Base-by-base conservation (phyloP, 2,329 filamentous ascomycete genomes). In the Hypoxylon sp. region DNA sequence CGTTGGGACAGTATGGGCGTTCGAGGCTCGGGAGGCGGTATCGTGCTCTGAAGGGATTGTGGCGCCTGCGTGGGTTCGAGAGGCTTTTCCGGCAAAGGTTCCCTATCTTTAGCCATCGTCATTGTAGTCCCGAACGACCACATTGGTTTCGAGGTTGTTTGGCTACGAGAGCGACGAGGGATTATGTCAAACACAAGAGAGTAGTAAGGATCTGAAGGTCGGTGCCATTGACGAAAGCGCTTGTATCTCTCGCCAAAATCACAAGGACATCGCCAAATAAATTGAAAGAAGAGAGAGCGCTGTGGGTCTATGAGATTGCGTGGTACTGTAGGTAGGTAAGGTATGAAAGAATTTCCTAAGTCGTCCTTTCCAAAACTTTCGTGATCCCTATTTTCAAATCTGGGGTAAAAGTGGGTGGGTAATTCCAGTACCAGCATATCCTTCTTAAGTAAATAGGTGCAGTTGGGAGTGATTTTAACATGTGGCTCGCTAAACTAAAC, bases 1-100 rank as follows among this genome's bases (percentile, higher is more conserved):
- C 87, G 85, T 51, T 79, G 75, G 14, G 82, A 81, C 52, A 82
- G 71, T 53, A 80, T 64, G 46, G 74, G 64, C 57, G 74, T 48
- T 28, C 61, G 69, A 32, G 70, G 56, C 12, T 60, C 45, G 20
- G 56, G 46, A 12, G 53, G 62, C 38, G 53, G 61, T 63, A 58
- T 68, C 54, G 57, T 62, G 18, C 26, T 56, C 28, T 52, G 52
- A 49, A 50, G 66, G 55, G 54, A 40, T 28, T 26, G 64, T 38
- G 32, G 55, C 42, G 68, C 65, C 32, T 52, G 38, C 4, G 42
- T n/a, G 14, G 58, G 5, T 24, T 65, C 57, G 40, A 54, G 32
- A 20, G 52, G 48, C 18, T 51, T 55, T 46, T 55, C 52, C 16
- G 30, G 51, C 3, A 63, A 50, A 38, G 71, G 65, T 11, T 74